phyloP scores from a whole-genome alignment of 106 monocot species.

The Iris macrosiphon region DNA sequence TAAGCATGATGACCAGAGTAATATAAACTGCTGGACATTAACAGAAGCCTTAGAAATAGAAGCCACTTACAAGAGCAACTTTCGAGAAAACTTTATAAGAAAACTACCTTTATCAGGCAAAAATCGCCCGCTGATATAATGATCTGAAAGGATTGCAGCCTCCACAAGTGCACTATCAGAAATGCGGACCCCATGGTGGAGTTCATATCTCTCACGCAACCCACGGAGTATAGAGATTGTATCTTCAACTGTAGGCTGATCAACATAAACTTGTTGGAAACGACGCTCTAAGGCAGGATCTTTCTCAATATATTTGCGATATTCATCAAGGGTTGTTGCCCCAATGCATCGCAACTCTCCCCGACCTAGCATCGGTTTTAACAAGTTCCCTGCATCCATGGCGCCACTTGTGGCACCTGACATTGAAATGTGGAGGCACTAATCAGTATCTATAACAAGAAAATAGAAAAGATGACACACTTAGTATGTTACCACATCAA shows the following conservation, averaged over 20 bases:
- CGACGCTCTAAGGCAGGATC: conserved; percentile 96
- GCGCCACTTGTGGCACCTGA: conserved; percentile 97
- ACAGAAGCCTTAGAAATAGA: background rate
- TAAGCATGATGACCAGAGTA: background rate
- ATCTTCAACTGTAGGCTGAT: conserved; percentile 90
- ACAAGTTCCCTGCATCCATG: conserved; percentile 94
- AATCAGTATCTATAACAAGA: background rate
- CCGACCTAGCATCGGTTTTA: conserved; percentile 98
- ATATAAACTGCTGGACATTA: too few relatives aligned
- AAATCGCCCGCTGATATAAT: conserved; percentile 95
- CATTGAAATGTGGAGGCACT: conserved; percentile 2
- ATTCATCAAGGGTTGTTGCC: conserved; percentile 96
- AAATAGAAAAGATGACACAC: too few relatives aligned
- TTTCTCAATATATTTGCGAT: conserved; percentile 97
- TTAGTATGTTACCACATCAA: too few relatives aligned
- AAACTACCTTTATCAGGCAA: conserved; percentile 98
- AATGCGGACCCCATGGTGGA: conserved; percentile 96
- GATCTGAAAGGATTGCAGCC: conserved; percentile 92
- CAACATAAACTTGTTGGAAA: conserved; percentile 98
- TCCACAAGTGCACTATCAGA: conserved; percentile 91
- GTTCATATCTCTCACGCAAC: conserved; percentile 92
- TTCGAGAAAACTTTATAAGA: background rate
- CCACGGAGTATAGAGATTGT: conserved; percentile 95
- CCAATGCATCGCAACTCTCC: conserved; percentile 97
- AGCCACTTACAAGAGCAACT: background rate